Evolutionary conservation across 2,329 filamentous ascomycete genomes (phyloP).

Genomic region (Xylaria sp.): DNA sequence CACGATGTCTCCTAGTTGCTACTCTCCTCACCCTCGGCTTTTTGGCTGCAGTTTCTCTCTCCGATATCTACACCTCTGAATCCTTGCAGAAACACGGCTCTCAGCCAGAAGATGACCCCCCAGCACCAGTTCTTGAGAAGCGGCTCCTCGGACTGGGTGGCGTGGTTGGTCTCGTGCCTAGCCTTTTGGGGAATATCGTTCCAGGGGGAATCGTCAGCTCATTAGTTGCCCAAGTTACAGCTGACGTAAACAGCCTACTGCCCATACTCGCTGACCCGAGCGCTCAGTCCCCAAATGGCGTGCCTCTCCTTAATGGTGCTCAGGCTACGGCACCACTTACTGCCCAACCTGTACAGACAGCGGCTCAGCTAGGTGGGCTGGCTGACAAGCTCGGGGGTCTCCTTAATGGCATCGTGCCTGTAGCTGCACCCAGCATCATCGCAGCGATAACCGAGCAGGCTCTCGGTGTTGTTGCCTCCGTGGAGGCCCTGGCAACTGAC

Average conservation of each 20-base stretch:
- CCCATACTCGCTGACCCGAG: constrained; percentile 31
- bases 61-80: constrained; percentile 18
- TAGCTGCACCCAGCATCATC: constrained; percentile 39
- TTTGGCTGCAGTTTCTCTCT: constrained; percentile 33
- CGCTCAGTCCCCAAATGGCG: constrained; percentile 31
- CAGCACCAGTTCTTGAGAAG: constrained; percentile 27
- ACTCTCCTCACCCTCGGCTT: constrained; percentile 37
- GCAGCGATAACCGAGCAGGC: constrained; percentile 39
- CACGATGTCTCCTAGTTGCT: constrained; percentile 38
- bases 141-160: constrained; percentile 35
- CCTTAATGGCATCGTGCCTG: constrained; percentile 35
- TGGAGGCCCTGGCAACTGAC: constrained; percentile 42
- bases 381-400: constrained; percentile 37
- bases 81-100: constrained; percentile 26
- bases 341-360: constrained; percentile 34
- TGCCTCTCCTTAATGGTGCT: constrained; percentile 37
- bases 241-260: constrained; percentile 32
- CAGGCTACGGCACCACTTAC: constrained; percentile 35
- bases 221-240: constrained; percentile 36
- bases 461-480: constrained; percentile 35
- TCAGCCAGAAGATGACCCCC: constrained; percentile 9
- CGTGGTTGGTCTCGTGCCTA: constrained; percentile 34
- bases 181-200: constrained; percentile 34
- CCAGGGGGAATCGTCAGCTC: constrained; percentile 34
- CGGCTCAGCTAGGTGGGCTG: constrained; percentile 32